These are phyloP conservation scores for Aureobasidium zeae DNA, from an alignment of 2,329 filamentous ascomycete species.

Conservation along the genomic window DNA sequence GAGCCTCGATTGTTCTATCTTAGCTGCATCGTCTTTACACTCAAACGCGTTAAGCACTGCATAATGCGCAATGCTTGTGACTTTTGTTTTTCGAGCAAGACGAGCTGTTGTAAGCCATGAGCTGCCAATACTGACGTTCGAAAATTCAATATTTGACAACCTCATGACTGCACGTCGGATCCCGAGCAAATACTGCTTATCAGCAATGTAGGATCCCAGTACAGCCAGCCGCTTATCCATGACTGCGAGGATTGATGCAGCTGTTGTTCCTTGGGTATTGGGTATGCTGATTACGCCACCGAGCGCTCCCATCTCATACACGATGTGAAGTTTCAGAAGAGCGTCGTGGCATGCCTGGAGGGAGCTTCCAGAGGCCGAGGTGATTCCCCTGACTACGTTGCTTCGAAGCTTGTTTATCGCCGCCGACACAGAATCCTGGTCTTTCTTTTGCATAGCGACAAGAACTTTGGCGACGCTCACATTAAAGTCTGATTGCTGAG, in stretches of 20 bases:
- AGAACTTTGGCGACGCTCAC: conserved; percentile 64
- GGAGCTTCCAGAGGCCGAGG: conserved; percentile 66
- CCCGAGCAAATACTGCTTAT: conserved; percentile 89
- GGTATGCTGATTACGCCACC: conserved; percentile 33
- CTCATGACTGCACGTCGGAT: conserved; percentile 83
- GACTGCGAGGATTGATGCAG: conserved; percentile 19
- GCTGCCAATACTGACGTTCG: conserved; percentile 64
- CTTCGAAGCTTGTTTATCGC: conserved; percentile 58
- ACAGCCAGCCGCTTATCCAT: conserved; percentile 75
- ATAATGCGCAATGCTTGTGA: conserved; percentile 81
- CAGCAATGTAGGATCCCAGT: conserved; percentile 76
- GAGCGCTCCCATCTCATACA: conserved; percentile 79
- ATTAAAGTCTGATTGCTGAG: conserved; percentile 65
- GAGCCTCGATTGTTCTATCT: conserved; percentile 86
- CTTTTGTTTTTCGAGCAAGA: conserved; percentile 76
- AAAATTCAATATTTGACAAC: conserved; percentile 48
- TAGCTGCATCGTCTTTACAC: conserved; percentile 75
- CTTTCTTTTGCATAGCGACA: conserved; percentile 47
- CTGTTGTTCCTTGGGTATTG: conserved; percentile 11
- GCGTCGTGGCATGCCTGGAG: conserved; percentile 74
- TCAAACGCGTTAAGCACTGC: conserved; percentile 82
- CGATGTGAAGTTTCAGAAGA: conserved; percentile 76
- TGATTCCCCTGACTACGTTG: conserved; percentile 64
- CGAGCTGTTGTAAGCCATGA: conserved; percentile 79
- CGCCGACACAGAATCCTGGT: conserved; percentile 44